A percentile compares a stretch with the other conserved stretches of the same genome.
Evolutionary conservation across 2,329 filamentous ascomycete species (phyloP).

Genomic region (Colletotrichum sp.): DNA sequence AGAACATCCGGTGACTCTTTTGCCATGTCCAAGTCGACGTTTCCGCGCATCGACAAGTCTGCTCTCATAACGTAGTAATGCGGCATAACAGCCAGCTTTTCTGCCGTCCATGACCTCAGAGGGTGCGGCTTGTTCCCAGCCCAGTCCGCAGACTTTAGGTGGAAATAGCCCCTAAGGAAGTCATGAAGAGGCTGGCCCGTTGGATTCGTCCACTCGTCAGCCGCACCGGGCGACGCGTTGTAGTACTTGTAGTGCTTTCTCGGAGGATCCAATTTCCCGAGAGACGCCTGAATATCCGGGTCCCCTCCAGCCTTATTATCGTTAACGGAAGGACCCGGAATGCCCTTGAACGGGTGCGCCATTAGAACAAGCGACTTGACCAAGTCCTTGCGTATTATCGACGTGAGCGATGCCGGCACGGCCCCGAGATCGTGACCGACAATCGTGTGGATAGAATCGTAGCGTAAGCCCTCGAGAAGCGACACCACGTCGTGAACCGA

Average conservation of each 20-base stretch:
- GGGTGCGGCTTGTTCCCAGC: constrained; percentile 56
- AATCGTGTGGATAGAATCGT: constrained; percentile 61
- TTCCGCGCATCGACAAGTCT: constrained; percentile 61
- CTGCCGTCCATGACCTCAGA: constrained; percentile 59
- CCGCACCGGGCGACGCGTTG: constrained; percentile 56
- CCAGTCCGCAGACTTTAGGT: constrained; percentile 71
- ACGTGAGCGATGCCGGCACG: constrained; percentile 62
- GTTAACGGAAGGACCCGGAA: constrained; percentile 27
- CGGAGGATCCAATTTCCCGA: constrained; percentile 59
- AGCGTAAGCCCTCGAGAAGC: constrained; percentile 65
- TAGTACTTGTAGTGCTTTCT: constrained; percentile 76
- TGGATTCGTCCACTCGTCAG: constrained; percentile 41
- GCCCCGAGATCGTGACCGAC: constrained; percentile 73
- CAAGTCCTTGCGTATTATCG: constrained; percentile 67
- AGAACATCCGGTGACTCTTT: neutral
- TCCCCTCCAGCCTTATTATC: neutral
- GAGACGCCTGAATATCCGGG: constrained; percentile 58
- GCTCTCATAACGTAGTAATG: constrained; percentile 72
- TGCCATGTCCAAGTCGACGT: constrained; percentile 49
- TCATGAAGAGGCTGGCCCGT: constrained; percentile 41
- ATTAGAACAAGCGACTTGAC: constrained; percentile 67
- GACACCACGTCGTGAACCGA: constrained; percentile 67
- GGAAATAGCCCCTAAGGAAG: constrained; percentile 71
- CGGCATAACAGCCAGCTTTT: constrained; percentile 64
- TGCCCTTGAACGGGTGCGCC: constrained; percentile 67